A percentile compares a stretch with the other conserved stretches of the same genome.
Evolutionary conservation across 1,139 yeast genomes (phyloP).

Genomic region (Lodderomyces orthopsilosis): DNA sequence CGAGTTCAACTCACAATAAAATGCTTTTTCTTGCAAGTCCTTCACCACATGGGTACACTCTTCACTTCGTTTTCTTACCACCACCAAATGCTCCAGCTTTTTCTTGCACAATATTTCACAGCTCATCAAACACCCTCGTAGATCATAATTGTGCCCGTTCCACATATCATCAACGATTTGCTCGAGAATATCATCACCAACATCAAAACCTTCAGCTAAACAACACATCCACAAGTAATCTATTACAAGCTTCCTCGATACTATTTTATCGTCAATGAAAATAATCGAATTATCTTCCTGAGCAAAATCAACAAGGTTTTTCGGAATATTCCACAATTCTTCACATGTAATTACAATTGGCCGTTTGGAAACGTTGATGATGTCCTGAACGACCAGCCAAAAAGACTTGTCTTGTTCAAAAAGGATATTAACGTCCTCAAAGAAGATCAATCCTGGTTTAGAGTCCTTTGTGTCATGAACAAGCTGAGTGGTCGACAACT

Average conservation of each 20-base stretch:
- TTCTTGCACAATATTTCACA: constrained; percentile 57
- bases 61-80: background rate
- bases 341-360: constrained; percentile 80
- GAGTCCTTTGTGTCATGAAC: constrained; percentile 54
- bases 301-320: constrained; percentile 40
- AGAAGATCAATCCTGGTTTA: constrained; percentile 66
- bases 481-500: constrained; percentile 79
- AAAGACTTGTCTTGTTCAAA: constrained; percentile 79
- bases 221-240: constrained; percentile 44
- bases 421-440: constrained; percentile 84
- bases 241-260: constrained; percentile 21
- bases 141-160: constrained; percentile 38
- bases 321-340: constrained; percentile 55
- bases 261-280: constrained; percentile 23
- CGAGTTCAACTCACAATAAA: constrained; percentile 34
- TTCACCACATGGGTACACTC: background rate
- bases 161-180: constrained; percentile 25
- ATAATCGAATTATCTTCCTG: constrained; percentile 38
- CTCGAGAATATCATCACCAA: constrained; percentile 33
- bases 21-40: constrained; percentile 13
- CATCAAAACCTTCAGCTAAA: constrained; percentile 32
- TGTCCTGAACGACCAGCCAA: constrained; percentile 70
- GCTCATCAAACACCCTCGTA: constrained; percentile 52
- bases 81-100: background rate
- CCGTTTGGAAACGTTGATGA: constrained; percentile 64